phyloP scores from a whole-genome alignment of 2,329 filamentous ascomycete species.

The Madurella mycetomatis region DNA sequence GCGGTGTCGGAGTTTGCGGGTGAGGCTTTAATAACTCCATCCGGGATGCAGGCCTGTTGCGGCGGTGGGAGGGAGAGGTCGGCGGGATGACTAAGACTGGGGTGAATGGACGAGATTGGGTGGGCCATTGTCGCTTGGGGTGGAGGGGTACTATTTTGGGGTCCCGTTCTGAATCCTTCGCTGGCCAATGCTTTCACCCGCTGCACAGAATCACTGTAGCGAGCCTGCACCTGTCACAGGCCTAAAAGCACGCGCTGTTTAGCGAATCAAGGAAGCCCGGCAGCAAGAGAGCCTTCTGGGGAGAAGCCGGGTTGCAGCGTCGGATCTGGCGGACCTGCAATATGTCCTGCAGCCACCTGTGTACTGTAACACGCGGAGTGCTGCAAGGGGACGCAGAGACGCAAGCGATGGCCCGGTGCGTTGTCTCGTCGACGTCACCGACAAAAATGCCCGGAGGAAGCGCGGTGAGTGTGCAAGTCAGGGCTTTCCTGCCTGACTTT shows the following conservation, averaged over 20 bases:
- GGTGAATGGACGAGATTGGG: constrained; percentile 45
- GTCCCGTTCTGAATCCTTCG: too few relatives aligned
- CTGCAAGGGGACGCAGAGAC: constrained; percentile 9
- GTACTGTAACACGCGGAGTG: constrained; percentile 10
- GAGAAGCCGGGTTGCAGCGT: not conserved
- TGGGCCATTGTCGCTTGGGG: constrained; percentile 26
- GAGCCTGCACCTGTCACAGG: constrained; percentile 1
- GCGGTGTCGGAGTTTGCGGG: constrained; percentile 26
- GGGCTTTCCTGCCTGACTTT: too few relatives aligned
- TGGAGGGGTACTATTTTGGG: not conserved
- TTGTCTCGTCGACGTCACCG: constrained; percentile 22
- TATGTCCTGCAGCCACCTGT: not conserved
- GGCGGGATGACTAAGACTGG: constrained; percentile 38
- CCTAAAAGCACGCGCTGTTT: not conserved
- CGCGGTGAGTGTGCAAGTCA: too few relatives aligned
- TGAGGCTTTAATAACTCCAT: constrained; percentile 27
- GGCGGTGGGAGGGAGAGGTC: constrained; percentile 18
- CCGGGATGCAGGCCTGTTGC: constrained; percentile 14
- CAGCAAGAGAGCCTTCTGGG: not conserved
- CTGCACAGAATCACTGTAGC: not conserved
- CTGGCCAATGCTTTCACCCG: not conserved
- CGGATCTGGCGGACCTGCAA: constrained; percentile 6
- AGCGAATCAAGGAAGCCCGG: too few relatives aligned
- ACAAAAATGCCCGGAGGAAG: not conserved
- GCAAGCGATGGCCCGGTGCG: constrained; percentile 15